Evolutionary conservation across 164 flowering plant genomes (phyloP).

Genomic region (Annona squamosa): DNA sequence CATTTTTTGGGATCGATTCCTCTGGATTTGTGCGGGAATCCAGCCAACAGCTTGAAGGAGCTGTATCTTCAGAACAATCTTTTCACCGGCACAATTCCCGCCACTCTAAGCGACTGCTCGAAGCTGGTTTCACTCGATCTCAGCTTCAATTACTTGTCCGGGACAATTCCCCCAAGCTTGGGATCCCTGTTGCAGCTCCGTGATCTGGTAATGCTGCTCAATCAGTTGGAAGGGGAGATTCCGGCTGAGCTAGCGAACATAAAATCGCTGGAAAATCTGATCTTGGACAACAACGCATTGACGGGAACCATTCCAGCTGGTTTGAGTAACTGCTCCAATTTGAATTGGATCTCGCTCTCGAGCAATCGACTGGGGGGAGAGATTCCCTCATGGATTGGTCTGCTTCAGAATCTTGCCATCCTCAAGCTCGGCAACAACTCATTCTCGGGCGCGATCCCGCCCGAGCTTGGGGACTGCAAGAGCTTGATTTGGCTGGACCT

Average conservation of each 20-base stretch:
- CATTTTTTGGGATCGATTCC: constrained; percentile 65
- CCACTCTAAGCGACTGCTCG: constrained; percentile 62
- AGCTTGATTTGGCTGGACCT: constrained; percentile 97
- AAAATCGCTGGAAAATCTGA: constrained; percentile 55
- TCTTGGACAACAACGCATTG: constrained; percentile 80
- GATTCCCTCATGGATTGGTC: constrained; percentile 74
- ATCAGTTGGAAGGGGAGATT: constrained; percentile 69
- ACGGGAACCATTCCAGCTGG: constrained; percentile 67
- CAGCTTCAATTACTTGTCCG: constrained; percentile 76
- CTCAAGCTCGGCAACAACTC: constrained; percentile 89
- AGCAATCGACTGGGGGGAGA: constrained; percentile 65
- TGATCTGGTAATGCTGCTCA: constrained; percentile 76
- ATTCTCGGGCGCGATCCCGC: constrained; percentile 64
- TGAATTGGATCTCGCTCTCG: constrained; percentile 93
- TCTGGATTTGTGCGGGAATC: constrained; percentile 37
- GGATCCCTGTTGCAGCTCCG: constrained; percentile 60
- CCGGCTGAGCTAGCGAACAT: constrained; percentile 56
- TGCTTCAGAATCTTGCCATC: constrained; percentile 55
- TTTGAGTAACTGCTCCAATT: constrained; percentile 63
- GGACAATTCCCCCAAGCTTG: constrained; percentile 67
- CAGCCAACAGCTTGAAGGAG: constrained; percentile 40
- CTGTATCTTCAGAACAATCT: constrained; percentile 68
- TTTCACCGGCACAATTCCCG: constrained; percentile 59
- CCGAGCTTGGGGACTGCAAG: constrained; percentile 76
- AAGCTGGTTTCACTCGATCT: constrained; percentile 71